These are phyloP conservation scores for Datisca glomerata DNA, from an alignment of 306 rosid species.

Conservation along the genomic window DNA sequence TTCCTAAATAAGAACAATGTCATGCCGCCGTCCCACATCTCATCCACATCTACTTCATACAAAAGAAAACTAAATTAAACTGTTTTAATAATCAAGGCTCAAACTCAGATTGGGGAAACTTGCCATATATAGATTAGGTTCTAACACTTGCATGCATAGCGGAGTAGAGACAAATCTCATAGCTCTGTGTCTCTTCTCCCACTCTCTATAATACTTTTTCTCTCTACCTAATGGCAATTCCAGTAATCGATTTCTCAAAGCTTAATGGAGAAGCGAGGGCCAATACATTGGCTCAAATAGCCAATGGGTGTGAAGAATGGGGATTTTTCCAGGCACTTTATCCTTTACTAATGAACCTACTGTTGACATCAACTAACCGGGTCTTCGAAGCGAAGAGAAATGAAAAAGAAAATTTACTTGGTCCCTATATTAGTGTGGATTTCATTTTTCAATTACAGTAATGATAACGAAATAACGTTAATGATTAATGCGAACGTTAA, in stretches of 20 bases:
- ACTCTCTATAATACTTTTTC: conserved; percentile 5
- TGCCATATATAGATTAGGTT: conserved; percentile 37
- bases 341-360: not conserved
- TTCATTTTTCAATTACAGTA: no score
- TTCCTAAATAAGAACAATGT: not conserved
- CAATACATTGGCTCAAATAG: conserved; percentile 64
- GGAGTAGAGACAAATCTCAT: no score
- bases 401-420: no score
- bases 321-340: conserved; percentile 89
- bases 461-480: no score
- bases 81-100: not conserved
- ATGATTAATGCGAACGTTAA: no score
- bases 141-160: not conserved
- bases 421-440: no score
- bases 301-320: conserved; percentile 96
- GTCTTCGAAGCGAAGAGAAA: no score
- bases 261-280: conserved; percentile 72
- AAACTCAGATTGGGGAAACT: not conserved
- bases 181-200: conserved; percentile 5
- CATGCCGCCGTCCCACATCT: no score
- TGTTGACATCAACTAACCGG: no score
- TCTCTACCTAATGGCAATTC: conserved; percentile 49
- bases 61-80: no score
- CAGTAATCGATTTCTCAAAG: conserved; percentile 92
- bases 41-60: no score